phyloP scores from a whole-genome alignment of 257 asterid species.

The Capsicum baccatum region DNA sequence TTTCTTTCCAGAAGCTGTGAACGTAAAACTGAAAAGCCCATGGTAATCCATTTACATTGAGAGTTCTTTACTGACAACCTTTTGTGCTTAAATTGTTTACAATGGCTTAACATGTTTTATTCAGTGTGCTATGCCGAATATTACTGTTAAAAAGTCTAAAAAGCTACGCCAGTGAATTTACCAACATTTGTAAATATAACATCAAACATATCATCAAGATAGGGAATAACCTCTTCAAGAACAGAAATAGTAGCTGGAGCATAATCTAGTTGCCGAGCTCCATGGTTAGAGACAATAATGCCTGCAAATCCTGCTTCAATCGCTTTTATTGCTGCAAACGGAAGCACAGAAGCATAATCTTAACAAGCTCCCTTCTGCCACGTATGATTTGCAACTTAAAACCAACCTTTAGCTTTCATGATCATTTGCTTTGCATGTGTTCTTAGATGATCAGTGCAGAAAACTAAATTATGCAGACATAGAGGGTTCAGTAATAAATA shows the following conservation, averaged over 20 bases:
- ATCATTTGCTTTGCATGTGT: not conserved
- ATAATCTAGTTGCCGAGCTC: constrained; percentile 69
- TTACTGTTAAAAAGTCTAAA: not conserved
- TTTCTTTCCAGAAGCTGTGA: not conserved
- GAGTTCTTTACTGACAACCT: not conserved
- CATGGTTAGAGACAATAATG: constrained; percentile 69
- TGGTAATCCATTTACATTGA: not conserved
- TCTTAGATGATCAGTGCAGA: constrained; percentile 1
- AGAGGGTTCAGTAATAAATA: constrained; percentile 22
- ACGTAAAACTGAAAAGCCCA: not conserved
- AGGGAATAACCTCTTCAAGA: constrained; percentile 59
- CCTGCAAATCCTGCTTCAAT: constrained; percentile 66
- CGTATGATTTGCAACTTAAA: not conserved
- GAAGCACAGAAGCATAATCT: not conserved
- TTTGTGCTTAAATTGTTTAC: not conserved
- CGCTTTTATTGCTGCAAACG: constrained; percentile 58
- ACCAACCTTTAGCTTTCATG: not conserved
- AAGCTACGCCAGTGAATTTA: not conserved
- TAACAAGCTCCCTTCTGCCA: not conserved
- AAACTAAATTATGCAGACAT: not conserved
- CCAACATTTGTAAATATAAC: not conserved
- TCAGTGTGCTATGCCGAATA: not conserved
- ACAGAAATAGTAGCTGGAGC: constrained; percentile 66
- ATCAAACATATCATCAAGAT: not conserved
- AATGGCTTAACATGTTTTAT: not conserved